These are phyloP conservation scores for Hymenoscyphus occultus DNA, from an alignment of 2,329 filamentous ascomycete genomes.

Conservation along the genomic window DNA sequence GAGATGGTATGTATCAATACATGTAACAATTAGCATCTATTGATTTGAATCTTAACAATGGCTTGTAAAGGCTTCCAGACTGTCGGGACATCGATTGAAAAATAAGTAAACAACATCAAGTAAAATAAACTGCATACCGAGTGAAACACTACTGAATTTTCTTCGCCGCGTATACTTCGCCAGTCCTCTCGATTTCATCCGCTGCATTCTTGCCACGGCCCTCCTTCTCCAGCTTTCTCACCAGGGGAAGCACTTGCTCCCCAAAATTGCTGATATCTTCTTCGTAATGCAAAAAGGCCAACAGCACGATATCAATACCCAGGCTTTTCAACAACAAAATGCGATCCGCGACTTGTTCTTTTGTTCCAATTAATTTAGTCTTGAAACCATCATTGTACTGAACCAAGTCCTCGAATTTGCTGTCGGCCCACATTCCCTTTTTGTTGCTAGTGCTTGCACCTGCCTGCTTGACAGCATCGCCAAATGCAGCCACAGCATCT, in stretches of 20 bases:
- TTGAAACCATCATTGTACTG: constrained; percentile 57
- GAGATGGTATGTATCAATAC: neutral
- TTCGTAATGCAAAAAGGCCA: constrained; percentile 51
- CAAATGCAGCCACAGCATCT: constrained; percentile 49
- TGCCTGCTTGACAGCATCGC: constrained; percentile 48
- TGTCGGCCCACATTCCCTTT: constrained; percentile 52
- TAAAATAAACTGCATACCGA: neutral
- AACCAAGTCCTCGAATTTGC: constrained; percentile 50
- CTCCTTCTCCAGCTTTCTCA: constrained; percentile 46
- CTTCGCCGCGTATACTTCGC: constrained; percentile 43
- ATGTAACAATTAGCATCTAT: neutral
- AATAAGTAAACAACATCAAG: neutral
- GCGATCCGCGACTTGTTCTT: constrained; percentile 49
- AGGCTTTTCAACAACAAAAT: constrained; percentile 48
- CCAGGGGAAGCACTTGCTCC: constrained; percentile 45
- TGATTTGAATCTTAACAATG: neutral
- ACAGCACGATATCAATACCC: constrained; percentile 43
- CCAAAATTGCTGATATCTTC: constrained; percentile 51
- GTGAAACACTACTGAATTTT: constrained; percentile 9
- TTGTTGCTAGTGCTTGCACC: constrained; percentile 46
- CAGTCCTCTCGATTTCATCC: constrained; percentile 46
- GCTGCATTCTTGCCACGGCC: constrained; percentile 47
- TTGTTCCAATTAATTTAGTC: constrained; percentile 52
- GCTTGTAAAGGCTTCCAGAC: neutral
- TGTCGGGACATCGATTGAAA: neutral